phyloP scores from a whole-genome alignment of 768 basidiomycete genomes.

The Royoungia palumana region DNA sequence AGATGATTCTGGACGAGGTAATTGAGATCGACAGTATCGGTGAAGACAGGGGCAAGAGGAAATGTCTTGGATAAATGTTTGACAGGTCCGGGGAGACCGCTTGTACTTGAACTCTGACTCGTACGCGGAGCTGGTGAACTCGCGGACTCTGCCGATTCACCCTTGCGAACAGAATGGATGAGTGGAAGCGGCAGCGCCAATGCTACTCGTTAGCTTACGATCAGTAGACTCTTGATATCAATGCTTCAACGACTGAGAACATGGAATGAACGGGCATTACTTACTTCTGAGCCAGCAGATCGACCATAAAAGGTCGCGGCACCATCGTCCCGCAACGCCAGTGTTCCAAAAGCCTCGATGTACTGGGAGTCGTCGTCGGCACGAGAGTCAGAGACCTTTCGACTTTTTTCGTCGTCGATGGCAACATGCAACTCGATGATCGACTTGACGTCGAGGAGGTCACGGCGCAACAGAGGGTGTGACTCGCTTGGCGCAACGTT shows the following conservation, averaged over 20 bases:
- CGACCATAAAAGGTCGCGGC: conserved; percentile 69
- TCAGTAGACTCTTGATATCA: conserved; percentile 46
- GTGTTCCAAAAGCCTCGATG: conserved; percentile 66
- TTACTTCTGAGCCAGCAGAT: conserved; percentile 70
- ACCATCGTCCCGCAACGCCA: conserved; percentile 67
- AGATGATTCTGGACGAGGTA: conserved; percentile 48
- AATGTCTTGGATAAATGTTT: conserved; percentile 40
- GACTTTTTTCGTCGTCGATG: conserved; percentile 36
- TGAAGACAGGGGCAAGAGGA: conserved; percentile 43
- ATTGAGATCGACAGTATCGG: conserved; percentile 39
- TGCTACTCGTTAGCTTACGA: conserved; percentile 40
- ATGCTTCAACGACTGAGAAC: neutral
- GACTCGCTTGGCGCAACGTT: conserved; percentile 42
- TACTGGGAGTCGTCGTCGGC: conserved; percentile 44
- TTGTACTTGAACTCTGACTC: neutral
- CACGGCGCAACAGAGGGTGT: conserved; percentile 59
- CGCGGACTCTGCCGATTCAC: conserved; percentile 16
- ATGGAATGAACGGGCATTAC: conserved; percentile 32
- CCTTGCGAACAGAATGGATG: conserved; percentile 14
- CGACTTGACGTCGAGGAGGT: conserved; percentile 63
- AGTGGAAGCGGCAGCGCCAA: neutral
- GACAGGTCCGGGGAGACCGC: conserved; percentile 23
- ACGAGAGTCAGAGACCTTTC: conserved; percentile 24
- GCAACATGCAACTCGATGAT: conserved; percentile 67
- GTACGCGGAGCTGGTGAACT: neutral